Conservation (phyloP, 257 asterid genomes). For the Jacaranda mimosifolia region DNA sequence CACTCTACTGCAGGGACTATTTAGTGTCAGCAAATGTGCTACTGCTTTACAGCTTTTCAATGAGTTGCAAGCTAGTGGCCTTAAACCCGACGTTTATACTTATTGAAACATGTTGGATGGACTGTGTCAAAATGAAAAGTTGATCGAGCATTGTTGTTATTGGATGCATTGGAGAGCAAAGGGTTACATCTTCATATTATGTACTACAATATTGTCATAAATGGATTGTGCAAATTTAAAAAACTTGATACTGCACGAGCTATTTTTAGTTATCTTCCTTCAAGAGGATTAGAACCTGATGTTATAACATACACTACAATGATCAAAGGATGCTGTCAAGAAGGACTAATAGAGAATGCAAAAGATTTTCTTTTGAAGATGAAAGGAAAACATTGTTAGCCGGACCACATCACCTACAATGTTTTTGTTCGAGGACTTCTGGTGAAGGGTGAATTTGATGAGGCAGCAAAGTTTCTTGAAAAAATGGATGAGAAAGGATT, state of each 20-base stretch:
- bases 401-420: no score
- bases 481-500: no score
- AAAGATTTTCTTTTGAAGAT: conserved; percentile 37
- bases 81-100: no score
- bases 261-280: conserved; percentile 32
- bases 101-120: conserved; percentile 16
- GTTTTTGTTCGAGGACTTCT: no score
- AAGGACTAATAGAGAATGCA: conserved; percentile 43
- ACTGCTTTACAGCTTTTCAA: no score
- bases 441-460: no score
- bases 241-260: conserved; percentile 34
- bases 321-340: conserved; percentile 42
- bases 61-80: no score
- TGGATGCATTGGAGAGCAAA: conserved; percentile 23
- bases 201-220: conserved; percentile 20
- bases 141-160: conserved; percentile 31
- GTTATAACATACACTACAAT: no score
- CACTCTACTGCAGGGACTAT: no score
- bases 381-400: conserved; percentile 9
- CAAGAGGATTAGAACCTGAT: conserved; percentile 34
- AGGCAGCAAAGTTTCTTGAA: no score
- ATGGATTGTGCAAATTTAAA: conserved; percentile 35
- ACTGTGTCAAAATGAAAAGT: conserved; percentile 27
- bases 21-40: no score
- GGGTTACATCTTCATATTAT: conserved; percentile 13